phyloP scores from a whole-genome alignment of 2,329 filamentous ascomycete species.

The Aspergillus awamori region DNA sequence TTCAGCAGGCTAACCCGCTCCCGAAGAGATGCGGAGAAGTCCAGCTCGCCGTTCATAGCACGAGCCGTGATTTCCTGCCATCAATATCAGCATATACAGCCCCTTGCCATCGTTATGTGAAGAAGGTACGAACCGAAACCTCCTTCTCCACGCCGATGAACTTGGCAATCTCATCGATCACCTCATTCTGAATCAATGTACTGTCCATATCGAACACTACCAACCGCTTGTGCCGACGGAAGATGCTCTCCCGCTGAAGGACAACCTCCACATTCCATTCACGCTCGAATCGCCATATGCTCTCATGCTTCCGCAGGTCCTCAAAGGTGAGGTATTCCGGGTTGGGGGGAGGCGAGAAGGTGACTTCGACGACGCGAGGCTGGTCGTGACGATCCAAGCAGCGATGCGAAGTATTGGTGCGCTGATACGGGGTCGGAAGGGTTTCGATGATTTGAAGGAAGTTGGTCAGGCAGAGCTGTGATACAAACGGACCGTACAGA shows the following conservation, averaged over 20 bases:
- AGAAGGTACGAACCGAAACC: slow-evolving; percentile 62
- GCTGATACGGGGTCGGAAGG: slow-evolving; percentile 53
- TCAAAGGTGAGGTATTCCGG: slow-evolving; percentile 57
- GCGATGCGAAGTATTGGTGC: slow-evolving; percentile 52
- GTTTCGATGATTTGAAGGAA: slow-evolving; percentile 57
- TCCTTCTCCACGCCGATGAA: slow-evolving; percentile 78
- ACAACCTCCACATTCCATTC: slow-evolving; percentile 88
- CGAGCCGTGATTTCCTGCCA: slow-evolving; percentile 77
- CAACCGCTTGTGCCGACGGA: slow-evolving; percentile 77
- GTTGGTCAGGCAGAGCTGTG: slow-evolving; percentile 58
- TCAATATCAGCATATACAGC: slow-evolving; percentile 13
- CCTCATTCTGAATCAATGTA: slow-evolving; percentile 94
- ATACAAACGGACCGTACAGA: slow-evolving; percentile 58
- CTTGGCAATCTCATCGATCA: slow-evolving; percentile 91
- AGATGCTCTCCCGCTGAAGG: slow-evolving; percentile 72
- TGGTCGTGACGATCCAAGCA: slow-evolving; percentile 52
- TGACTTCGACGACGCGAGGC: slow-evolving; percentile 57
- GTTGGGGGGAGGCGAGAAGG: slow-evolving; percentile 54
- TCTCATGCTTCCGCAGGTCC: slow-evolving; percentile 77
- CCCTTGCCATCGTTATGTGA: not conserved
- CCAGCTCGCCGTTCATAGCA: slow-evolving; percentile 94
- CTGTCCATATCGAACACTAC: slow-evolving; percentile 99
- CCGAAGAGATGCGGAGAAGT: slow-evolving; percentile 82
- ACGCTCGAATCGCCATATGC: slow-evolving; percentile 79
- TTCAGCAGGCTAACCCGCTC: slow-evolving; percentile 79